Evolutionary conservation across 768 basidiomycete genomes (phyloP).

Genomic region (Stropharia rugosoannulata): DNA sequence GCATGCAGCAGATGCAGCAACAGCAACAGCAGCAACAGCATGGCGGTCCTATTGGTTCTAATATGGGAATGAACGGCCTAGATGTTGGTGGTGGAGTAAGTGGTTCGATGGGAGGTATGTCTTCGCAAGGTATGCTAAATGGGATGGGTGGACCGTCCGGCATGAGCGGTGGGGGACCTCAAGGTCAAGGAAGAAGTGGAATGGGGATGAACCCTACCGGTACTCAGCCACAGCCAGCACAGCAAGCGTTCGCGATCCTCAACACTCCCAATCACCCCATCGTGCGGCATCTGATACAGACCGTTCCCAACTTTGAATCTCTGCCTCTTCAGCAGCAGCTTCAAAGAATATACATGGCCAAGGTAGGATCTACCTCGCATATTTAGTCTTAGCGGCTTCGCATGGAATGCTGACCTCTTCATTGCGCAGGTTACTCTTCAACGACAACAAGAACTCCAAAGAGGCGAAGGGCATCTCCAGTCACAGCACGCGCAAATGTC

Average conservation of each 20-base stretch:
- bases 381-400: background rate
- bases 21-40: constrained; percentile 1
- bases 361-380: constrained; percentile 36
- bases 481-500: constrained; percentile 23
- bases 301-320: constrained; percentile 51
- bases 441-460: constrained; percentile 2
- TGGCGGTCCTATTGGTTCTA: background rate
- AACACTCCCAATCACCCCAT: constrained; percentile 58
- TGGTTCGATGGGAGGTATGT: constrained; percentile 11
- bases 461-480: constrained; percentile 20
- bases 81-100: constrained; percentile 2
- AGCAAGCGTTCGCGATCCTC: constrained; percentile 48
- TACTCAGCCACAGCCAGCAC: constrained; percentile 17
- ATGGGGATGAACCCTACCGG: background rate
- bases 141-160: constrained; percentile 3
- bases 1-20: background rate
- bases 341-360: constrained; percentile 53
- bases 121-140: background rate
- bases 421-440: background rate
- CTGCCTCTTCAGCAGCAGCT: constrained; percentile 56
- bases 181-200: background rate
- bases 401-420: background rate
- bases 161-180: constrained; percentile 4
- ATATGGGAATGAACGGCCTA: constrained; percentile 2
- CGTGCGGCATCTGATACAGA: constrained; percentile 50